phyloP scores from a whole-genome alignment of 192 early-diverging fungal genomes.

The Coemansia sp. region DNA sequence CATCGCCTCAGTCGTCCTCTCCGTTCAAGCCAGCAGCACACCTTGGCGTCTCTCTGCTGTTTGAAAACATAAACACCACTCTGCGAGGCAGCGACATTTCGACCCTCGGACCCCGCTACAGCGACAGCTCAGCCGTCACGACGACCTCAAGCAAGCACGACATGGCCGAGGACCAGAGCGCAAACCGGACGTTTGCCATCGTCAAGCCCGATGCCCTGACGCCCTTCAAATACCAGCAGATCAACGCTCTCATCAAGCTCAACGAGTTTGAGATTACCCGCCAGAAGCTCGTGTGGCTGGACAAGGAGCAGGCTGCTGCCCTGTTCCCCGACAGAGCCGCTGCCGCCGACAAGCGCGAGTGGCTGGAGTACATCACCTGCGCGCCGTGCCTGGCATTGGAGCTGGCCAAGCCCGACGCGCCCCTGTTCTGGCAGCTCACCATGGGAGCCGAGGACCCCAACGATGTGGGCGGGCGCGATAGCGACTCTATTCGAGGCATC shows the following conservation, averaged over 20 bases:
- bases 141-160: slow-evolving; percentile 1
- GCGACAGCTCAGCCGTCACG: neutral
- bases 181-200: slow-evolving; percentile 57
- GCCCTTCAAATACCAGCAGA: slow-evolving; percentile 54
- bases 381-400: slow-evolving; percentile 57
- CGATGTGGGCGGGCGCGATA: slow-evolving; percentile 28
- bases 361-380: slow-evolving; percentile 54
- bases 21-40: slow-evolving; percentile 32
- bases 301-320: slow-evolving; percentile 35
- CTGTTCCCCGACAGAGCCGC: slow-evolving; percentile 46
- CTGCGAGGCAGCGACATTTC: neutral
- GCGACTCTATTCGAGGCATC: slow-evolving; percentile 56
- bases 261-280: slow-evolving; percentile 56
- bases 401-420: slow-evolving; percentile 54
- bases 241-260: slow-evolving; percentile 55
- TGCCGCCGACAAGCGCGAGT: slow-evolving; percentile 44
- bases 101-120: slow-evolving; percentile 4
- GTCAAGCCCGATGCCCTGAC: slow-evolving; percentile 61
- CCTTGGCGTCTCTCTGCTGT: slow-evolving; percentile 41
- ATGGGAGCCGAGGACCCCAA: slow-evolving; percentile 56
- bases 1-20: neutral
- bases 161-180: slow-evolving; percentile 28
- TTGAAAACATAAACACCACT: slow-evolving; percentile 35
- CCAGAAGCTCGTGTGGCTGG: slow-evolving; percentile 54
- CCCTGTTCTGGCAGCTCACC: slow-evolving; percentile 52